A percentile compares a stretch with the other conserved stretches of the same genome.
Evolutionary conservation across 2,329 filamentous ascomycete species (phyloP).

Genomic region (Aspergillus sp.): DNA sequence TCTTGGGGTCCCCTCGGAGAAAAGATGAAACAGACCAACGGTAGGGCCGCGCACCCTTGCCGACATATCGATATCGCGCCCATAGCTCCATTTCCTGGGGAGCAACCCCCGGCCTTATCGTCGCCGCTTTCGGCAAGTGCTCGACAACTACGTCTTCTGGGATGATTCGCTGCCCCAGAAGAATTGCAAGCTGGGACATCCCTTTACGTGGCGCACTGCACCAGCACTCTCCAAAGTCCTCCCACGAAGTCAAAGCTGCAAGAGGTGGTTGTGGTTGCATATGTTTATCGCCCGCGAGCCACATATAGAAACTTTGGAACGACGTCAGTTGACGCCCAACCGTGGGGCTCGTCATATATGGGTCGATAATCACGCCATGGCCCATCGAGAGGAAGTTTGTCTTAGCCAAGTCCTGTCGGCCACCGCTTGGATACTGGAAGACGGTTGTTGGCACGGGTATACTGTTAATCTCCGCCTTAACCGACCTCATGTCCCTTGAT

Average conservation of each 20-base stretch:
- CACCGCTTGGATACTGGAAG: constrained; percentile 14
- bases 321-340: constrained; percentile 33
- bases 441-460: constrained; percentile 21
- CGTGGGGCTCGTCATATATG: constrained; percentile 58
- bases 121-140: constrained; percentile 64
- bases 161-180: constrained; percentile 51
- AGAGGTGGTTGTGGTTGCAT: constrained; percentile 40
- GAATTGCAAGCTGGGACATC: constrained; percentile 43
- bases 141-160: constrained; percentile 72
- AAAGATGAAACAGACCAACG: not conserved
- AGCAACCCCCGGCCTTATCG: constrained; percentile 59
- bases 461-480: constrained; percentile 5
- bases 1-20: not conserved
- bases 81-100: constrained; percentile 71
- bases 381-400: constrained; percentile 73
- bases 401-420: constrained; percentile 31
- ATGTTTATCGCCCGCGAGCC: constrained; percentile 6
- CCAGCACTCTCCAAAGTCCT: constrained; percentile 84
- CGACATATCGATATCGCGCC: constrained; percentile 48
- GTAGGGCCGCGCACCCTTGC: not conserved
- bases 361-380: constrained; percentile 66
- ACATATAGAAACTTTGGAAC: constrained; percentile 20
- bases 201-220: constrained; percentile 60
- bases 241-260: constrained; percentile 68
- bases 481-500: constrained; percentile 3